Percentiles rank a stretch among this genome's conserved stretches.
Evolutionary conservation across 306 rosid genomes (phyloP).

Genomic region (Acacia confusa): DNA sequence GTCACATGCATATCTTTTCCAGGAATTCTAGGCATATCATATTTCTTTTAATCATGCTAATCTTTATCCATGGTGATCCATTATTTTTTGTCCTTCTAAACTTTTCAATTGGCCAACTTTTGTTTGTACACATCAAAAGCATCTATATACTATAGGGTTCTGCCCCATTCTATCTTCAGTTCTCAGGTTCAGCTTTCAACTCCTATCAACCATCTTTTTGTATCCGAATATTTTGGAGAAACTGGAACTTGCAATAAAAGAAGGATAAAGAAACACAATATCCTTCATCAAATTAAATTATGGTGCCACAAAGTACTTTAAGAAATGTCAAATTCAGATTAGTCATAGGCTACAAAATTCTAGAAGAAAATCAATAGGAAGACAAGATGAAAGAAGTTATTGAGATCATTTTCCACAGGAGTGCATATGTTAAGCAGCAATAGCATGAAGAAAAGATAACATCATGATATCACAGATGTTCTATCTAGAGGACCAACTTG

Average conservation of each 20-base stretch:
- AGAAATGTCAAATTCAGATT: background rate
- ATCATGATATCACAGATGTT: background rate
- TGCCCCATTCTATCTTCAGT: background rate
- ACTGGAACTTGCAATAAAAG: background rate
- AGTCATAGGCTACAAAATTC: background rate
- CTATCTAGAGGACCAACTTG: slow-evolving; percentile 11
- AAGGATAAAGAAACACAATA: background rate
- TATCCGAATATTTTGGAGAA: background rate
- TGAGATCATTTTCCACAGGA: background rate
- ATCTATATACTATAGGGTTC: background rate
- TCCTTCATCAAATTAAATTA: background rate
- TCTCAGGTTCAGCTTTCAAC: too few relatives aligned
- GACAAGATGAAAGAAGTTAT: background rate
- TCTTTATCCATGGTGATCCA: background rate
- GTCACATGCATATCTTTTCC: background rate
- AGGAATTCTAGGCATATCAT: slow-evolving; percentile 12
- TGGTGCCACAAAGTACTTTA: background rate
- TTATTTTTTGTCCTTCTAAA: background rate
- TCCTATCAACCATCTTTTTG: background rate
- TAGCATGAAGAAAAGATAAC: background rate
- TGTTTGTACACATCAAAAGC: background rate
- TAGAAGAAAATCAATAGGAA: background rate
- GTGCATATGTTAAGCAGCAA: background rate
- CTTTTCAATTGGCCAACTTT: background rate
- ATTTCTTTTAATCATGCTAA: background rate